phyloP scores from a whole-genome alignment of 177 flowering plant genomes.

The Vitis hybrid region DNA sequence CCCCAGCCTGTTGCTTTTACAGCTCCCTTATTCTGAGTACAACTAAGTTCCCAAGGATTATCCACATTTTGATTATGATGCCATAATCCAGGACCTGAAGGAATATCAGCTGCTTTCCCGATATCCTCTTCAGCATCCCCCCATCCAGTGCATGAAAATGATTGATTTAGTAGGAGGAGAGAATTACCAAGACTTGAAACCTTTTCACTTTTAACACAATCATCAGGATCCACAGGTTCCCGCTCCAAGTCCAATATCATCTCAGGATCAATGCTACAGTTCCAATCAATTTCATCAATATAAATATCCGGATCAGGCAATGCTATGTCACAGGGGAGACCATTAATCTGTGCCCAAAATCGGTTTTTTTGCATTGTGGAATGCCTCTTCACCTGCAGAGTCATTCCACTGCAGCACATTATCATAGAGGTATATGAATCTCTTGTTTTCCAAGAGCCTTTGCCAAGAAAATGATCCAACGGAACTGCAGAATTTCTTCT shows the following conservation, averaged over 20 bases:
- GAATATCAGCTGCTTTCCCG: background rate
- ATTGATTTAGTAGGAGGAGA: constrained; percentile 17
- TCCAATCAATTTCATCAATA: constrained; percentile 50
- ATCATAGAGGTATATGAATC: constrained; percentile 35
- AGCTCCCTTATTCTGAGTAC: constrained; percentile 3
- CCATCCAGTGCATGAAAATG: constrained; percentile 30
- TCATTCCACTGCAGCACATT: constrained; percentile 61
- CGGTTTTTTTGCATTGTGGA: constrained; percentile 42
- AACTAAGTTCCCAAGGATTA: constrained; percentile 26
- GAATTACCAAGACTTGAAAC: constrained; percentile 13
- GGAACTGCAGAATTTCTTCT: constrained; percentile 46
- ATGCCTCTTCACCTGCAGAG: constrained; percentile 68
- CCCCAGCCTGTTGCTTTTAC: constrained; percentile 11
- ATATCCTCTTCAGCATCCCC: constrained; percentile 35
- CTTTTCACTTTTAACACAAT: constrained; percentile 1
- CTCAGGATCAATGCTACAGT: constrained; percentile 36
- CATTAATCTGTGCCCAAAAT: constrained; percentile 41
- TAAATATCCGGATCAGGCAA: constrained; percentile 45
- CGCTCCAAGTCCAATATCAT: constrained; percentile 29
- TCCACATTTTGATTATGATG: background rate
- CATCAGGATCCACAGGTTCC: constrained; percentile 16
- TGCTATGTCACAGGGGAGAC: constrained; percentile 35
- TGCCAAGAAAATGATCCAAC: constrained; percentile 56
- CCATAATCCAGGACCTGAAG: background rate
- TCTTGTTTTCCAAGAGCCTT: constrained; percentile 49